Conservation (phyloP, 2,329 filamentous ascomycete species). For the Hypoxylon sp. region DNA sequence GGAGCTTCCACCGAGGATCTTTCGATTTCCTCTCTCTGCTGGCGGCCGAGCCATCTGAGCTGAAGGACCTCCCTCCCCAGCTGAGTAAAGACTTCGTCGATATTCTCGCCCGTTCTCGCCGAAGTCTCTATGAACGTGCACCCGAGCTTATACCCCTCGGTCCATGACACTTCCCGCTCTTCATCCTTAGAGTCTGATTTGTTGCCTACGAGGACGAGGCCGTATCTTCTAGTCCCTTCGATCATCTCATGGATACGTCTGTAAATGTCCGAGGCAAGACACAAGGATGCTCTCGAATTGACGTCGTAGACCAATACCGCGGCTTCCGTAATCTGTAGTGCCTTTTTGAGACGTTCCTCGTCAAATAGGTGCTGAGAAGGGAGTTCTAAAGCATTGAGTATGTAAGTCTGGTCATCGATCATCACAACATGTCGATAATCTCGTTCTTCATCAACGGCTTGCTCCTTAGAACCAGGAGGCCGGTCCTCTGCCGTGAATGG, state of each 20-base stretch:
- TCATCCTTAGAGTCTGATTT: slow-evolving; percentile 55
- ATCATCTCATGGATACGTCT: slow-evolving; percentile 51
- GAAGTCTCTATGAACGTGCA: slow-evolving; percentile 56
- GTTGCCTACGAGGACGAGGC: slow-evolving; percentile 56
- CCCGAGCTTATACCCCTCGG: slow-evolving; percentile 52
- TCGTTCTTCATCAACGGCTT: slow-evolving; percentile 50
- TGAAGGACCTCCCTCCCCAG: slow-evolving; percentile 56
- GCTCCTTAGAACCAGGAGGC: slow-evolving; percentile 46
- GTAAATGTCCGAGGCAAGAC: slow-evolving; percentile 32
- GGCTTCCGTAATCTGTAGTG: slow-evolving; percentile 60
- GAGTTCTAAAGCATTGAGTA: slow-evolving; percentile 58
- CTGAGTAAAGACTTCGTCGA: slow-evolving; percentile 55
- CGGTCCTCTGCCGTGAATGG: slow-evolving; percentile 50
- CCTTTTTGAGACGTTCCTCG: slow-evolving; percentile 56
- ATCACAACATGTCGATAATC: slow-evolving; percentile 56
- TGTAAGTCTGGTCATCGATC: slow-evolving; percentile 54
- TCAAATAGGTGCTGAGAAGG: slow-evolving; percentile 54
- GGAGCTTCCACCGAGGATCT: slow-evolving; percentile 1
- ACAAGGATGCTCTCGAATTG: slow-evolving; percentile 50
- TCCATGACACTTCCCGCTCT: slow-evolving; percentile 53
- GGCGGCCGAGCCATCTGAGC: slow-evolving; percentile 48
- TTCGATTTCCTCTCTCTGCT: slow-evolving; percentile 48
- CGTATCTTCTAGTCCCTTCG: slow-evolving; percentile 52
- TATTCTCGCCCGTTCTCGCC: slow-evolving; percentile 56
- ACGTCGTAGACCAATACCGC: slow-evolving; percentile 54